These are phyloP conservation scores for Penicillium maclennaniae DNA, from an alignment of 495 filamentous ascomycete species.

Conservation along the genomic window DNA sequence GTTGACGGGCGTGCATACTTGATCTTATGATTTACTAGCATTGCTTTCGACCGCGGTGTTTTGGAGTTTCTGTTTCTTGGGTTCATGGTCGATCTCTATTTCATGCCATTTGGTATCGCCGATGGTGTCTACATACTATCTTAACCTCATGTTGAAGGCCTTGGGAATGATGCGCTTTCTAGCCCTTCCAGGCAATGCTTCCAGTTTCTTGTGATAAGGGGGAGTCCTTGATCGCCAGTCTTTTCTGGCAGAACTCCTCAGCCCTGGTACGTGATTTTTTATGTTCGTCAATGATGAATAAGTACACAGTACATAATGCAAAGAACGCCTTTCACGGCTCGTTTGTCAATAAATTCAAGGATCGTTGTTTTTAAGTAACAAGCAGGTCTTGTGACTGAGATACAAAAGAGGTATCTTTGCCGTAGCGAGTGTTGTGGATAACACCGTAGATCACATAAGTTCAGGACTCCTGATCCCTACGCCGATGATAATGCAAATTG, in stretches of 20 bases:
- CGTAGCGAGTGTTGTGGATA: neutral
- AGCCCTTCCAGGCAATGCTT: neutral
- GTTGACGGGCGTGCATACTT: neutral
- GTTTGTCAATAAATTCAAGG: neutral
- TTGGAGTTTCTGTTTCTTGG: neutral
- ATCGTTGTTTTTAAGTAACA: neutral
- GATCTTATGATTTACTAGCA: constrained; percentile 1
- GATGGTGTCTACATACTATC: neutral
- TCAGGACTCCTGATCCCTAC: neutral
- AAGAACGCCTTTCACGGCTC: neutral
- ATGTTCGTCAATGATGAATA: neutral
- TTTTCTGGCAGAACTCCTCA: neutral
- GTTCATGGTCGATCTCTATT: neutral
- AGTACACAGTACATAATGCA: neutral
- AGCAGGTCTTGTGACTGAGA: neutral
- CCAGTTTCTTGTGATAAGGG: neutral
- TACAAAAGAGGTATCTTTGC: neutral
- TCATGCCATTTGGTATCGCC: neutral
- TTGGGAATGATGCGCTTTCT: neutral
- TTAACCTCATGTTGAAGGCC: neutral
- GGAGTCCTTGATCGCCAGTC: neutral
- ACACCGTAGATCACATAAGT: neutral
- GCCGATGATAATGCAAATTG: neutral
- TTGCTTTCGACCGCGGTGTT: constrained; percentile 11
- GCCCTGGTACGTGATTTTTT: neutral